Conservation (phyloP, 2,329 filamentous ascomycete species). For the Fusarium sp. region DNA sequence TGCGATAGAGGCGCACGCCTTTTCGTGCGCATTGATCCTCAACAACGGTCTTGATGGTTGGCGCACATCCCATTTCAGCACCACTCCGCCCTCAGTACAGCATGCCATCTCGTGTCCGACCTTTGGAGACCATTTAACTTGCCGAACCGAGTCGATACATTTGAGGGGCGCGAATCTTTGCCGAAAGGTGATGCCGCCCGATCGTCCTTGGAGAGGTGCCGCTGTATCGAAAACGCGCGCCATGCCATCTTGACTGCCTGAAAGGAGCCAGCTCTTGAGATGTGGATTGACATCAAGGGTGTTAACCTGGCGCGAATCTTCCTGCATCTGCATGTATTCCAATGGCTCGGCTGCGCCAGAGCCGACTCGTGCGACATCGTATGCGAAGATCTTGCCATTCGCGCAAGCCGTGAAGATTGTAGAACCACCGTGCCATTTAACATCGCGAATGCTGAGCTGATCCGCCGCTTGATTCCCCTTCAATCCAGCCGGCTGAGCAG, state of each 20-base stretch:
- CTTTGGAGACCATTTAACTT: constrained; percentile 73
- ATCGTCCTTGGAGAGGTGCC: constrained; percentile 58
- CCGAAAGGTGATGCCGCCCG: constrained; percentile 61
- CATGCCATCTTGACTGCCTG: constrained; percentile 72
- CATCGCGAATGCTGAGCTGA: constrained; percentile 71
- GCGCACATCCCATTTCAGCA: constrained; percentile 73
- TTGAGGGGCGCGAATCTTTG: constrained; percentile 55
- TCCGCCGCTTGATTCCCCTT: constrained; percentile 58
- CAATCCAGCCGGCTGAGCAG: constrained; percentile 54
- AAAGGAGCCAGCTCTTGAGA: constrained; percentile 65
- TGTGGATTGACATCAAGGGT: constrained; percentile 72
- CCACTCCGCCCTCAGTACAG: constrained; percentile 69
- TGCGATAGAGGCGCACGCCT: constrained; percentile 67
- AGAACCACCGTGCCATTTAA: constrained; percentile 66
- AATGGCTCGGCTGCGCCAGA: constrained; percentile 57
- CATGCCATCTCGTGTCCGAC: constrained; percentile 72
- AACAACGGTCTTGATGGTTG: constrained; percentile 64
- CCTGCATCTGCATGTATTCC: constrained; percentile 67
- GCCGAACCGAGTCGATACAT: constrained; percentile 60
- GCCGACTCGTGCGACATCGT: constrained; percentile 65
- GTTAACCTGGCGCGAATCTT: constrained; percentile 72
- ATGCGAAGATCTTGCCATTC: constrained; percentile 72
- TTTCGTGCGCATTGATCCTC: constrained; percentile 70
- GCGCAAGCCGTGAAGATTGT: constrained; percentile 71
- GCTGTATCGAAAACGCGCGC: constrained; percentile 71